phyloP scores from a whole-genome alignment of 1,139 yeast species.

The Pneumocystis carinii region DNA sequence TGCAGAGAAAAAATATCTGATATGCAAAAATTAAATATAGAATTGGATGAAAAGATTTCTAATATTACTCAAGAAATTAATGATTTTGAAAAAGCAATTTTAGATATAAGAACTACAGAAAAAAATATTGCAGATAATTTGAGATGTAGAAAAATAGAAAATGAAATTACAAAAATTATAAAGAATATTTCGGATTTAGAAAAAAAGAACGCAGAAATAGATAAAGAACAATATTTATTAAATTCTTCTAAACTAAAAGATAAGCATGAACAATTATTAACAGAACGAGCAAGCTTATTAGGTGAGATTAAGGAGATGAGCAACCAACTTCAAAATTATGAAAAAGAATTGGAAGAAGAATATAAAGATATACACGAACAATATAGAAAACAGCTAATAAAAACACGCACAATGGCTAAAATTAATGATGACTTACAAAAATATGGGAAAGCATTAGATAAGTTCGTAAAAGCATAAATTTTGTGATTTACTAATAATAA shows the following conservation, averaged over 20 bases:
- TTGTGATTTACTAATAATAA: background rate
- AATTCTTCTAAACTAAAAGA: slow-evolving; percentile 42
- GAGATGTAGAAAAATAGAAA: slow-evolving; percentile 32
- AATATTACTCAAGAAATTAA: slow-evolving; percentile 5
- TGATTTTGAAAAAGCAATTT: slow-evolving; percentile 27
- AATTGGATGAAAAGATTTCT: slow-evolving; percentile 12
- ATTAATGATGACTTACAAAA: slow-evolving; percentile 76
- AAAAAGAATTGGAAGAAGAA: slow-evolving; percentile 50
- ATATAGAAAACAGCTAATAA: slow-evolving; percentile 60
- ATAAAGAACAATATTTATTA: slow-evolving; percentile 48
- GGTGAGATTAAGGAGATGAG: slow-evolving; percentile 80
- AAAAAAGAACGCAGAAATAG: slow-evolving; percentile 46
- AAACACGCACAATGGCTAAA: slow-evolving; percentile 58
- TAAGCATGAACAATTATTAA: slow-evolving; percentile 41
- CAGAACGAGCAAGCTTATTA: slow-evolving; percentile 45
- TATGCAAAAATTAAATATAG: slow-evolving; percentile 8
- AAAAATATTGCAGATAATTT: slow-evolving; percentile 42
- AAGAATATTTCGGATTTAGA: slow-evolving; percentile 32
- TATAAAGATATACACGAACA: slow-evolving; percentile 49
- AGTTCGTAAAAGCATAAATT: background rate
- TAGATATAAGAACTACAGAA: slow-evolving; percentile 38
- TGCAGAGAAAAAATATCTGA: slow-evolving; percentile 9
- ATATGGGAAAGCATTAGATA: slow-evolving; percentile 74
- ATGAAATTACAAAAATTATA: slow-evolving; percentile 25
- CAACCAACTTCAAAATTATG: slow-evolving; percentile 47